Percentiles rank a stretch among this genome's conserved stretches.
Evolutionary conservation across 345 rosid genomes (phyloP).

Genomic region (Eucalyptus viminalis): DNA sequence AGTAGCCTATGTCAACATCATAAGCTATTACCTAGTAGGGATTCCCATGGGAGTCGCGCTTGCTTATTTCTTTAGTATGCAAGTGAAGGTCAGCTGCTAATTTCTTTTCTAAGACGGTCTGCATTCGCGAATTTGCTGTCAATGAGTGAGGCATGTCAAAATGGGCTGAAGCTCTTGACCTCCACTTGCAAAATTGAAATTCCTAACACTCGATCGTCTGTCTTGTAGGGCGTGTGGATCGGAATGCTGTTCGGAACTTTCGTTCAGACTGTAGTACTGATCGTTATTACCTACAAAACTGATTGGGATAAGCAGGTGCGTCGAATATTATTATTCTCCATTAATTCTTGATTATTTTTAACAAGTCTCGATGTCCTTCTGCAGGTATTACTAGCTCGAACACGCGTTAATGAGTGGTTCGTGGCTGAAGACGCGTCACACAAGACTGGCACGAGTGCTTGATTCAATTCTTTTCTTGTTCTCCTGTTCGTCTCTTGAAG

Average conservation of each 20-base stretch:
- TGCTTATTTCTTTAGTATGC: slow-evolving; percentile 33
- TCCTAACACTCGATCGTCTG: not conserved
- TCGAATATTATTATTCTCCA: not conserved
- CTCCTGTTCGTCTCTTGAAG: not conserved
- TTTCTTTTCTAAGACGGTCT: not conserved
- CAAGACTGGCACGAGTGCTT: not conserved
- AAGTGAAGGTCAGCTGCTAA: slow-evolving; percentile 43
- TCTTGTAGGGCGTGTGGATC: slow-evolving; percentile 62
- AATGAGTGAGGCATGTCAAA: not conserved
- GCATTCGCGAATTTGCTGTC: not conserved
- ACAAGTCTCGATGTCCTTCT: not conserved
- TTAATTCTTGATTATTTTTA: not conserved
- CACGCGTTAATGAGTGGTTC: not conserved
- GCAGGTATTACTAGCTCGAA: not conserved
- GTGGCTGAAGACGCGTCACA: not conserved
- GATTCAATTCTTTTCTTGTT: not conserved
- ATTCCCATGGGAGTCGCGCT: slow-evolving; percentile 55
- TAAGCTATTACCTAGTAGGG: slow-evolving; percentile 65
- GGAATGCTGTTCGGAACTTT: slow-evolving; percentile 74
- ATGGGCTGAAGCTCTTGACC: not conserved
- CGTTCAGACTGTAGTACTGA: slow-evolving; percentile 46
- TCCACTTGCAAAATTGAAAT: not conserved
- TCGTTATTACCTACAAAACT: slow-evolving; percentile 40
- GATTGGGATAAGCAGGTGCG: slow-evolving; percentile 77
- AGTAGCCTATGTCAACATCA: slow-evolving; percentile 60